Percentiles rank a stretch among this genome's conserved stretches.
Conservation (phyloP, 371 early-diverging fungal species). For the Actinomortierella ambigua region DNA sequence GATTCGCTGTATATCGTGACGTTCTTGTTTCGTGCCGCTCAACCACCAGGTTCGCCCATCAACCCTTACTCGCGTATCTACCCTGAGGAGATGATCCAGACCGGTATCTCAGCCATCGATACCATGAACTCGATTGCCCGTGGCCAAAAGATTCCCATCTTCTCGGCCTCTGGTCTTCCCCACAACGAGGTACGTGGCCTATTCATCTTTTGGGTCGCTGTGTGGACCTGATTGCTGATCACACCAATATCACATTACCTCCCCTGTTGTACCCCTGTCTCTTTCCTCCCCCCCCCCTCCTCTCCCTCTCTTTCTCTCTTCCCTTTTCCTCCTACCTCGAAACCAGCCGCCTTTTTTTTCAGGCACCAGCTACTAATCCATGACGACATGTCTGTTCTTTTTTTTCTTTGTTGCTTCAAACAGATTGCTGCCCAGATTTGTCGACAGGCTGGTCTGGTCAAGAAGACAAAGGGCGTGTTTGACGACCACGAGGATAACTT, state of each 20-base stretch:
- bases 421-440: conserved; percentile 99
- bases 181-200: conserved; percentile 93
- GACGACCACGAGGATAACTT: conserved; percentile 99
- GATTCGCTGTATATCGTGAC: not conserved
- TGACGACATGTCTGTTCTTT: not conserved
- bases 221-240: too few relatives aligned
- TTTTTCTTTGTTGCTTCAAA: not conserved
- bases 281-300: too few relatives aligned
- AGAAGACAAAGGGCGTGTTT: conserved; percentile 95
- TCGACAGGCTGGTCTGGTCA: conserved; percentile 99
- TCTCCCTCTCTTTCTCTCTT: too few relatives aligned
- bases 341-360: not conserved
- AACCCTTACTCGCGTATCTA: conserved; percentile 99
- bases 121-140: conserved; percentile 99
- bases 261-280: too few relatives aligned
- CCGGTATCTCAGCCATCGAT: conserved; percentile 99
- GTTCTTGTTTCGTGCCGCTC: not conserved
- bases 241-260: too few relatives aligned
- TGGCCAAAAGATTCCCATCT: conserved; percentile 99
- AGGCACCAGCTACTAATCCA: not conserved
- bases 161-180: conserved; percentile 99
- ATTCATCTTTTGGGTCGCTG: not conserved
- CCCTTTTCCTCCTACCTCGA: not conserved
- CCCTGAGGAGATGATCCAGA: conserved; percentile 99
- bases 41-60: conserved; percentile 87